Evolutionary conservation across 2,329 filamentous ascomycete genomes (phyloP).

Genomic region (Trichoderma endophyticum): DNA sequence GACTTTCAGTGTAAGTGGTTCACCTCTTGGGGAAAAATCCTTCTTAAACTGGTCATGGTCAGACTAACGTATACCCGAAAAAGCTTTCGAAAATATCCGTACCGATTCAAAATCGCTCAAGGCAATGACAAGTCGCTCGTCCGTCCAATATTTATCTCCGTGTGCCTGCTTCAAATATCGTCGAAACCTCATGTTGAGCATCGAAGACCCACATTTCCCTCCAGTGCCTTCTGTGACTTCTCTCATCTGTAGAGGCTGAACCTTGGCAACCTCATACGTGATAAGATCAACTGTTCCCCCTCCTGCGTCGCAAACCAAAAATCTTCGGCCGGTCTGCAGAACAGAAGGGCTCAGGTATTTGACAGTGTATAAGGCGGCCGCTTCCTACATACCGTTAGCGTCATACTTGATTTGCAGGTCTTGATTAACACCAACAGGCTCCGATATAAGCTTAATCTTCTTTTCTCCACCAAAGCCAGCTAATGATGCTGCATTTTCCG

Average conservation of each 20-base stretch:
- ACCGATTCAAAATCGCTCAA: slow-evolving; percentile 43
- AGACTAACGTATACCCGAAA: slow-evolving; percentile 15
- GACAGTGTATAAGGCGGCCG: slow-evolving; percentile 49
- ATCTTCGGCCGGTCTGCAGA: slow-evolving; percentile 44
- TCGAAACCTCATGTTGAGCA: slow-evolving; percentile 48
- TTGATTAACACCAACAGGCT: slow-evolving; percentile 37
- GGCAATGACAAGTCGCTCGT: slow-evolving; percentile 40
- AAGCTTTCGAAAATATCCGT: slow-evolving; percentile 39
- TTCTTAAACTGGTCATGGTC: slow-evolving; percentile 36
- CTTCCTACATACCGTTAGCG: slow-evolving; percentile 36
- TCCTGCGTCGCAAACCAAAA: slow-evolving; percentile 53
- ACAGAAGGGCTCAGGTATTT: slow-evolving; percentile 41
- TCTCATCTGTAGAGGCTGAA: slow-evolving; percentile 43
- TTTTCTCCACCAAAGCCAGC: slow-evolving; percentile 40
- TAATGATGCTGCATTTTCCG: slow-evolving; percentile 39
- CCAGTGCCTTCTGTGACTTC: slow-evolving; percentile 50
- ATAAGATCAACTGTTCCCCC: slow-evolving; percentile 55
- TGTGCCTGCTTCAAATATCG: slow-evolving; percentile 43
- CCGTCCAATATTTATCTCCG: slow-evolving; percentile 42
- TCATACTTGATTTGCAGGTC: background rate
- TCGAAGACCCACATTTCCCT: slow-evolving; percentile 48
- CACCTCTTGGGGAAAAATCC: slow-evolving; percentile 34
- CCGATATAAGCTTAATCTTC: slow-evolving; percentile 46
- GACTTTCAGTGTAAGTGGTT: slow-evolving; percentile 37
- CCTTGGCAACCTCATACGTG: slow-evolving; percentile 46